These are phyloP conservation scores for Boletus pseudopeckii DNA, from an alignment of 768 basidiomycete species.

Conservation along the genomic window DNA sequence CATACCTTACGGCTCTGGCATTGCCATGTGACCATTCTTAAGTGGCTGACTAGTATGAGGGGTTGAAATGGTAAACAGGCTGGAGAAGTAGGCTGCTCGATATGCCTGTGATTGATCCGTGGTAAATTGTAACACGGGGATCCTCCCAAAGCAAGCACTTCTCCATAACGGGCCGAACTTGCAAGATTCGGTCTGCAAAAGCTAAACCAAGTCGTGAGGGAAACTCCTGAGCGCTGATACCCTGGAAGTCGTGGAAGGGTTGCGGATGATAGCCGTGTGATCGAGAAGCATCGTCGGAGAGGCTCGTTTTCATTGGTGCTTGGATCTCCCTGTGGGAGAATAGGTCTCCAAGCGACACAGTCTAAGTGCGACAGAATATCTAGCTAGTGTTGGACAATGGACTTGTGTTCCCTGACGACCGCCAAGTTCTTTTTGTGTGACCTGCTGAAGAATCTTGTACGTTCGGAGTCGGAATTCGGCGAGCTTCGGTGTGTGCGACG, in stretches of 20 bases:
- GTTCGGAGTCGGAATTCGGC: conserved; percentile 25
- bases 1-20: background rate
- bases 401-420: conserved; percentile 4
- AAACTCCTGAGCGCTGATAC: background rate
- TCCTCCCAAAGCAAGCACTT: background rate
- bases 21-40: background rate
- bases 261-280: background rate
- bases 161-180: background rate
- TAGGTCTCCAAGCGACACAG: background rate
- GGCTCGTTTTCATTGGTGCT: background rate
- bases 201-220: background rate
- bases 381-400: too few species aligned
- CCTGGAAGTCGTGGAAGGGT: background rate
- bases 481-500: background rate
- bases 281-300: background rate
- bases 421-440: background rate
- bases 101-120: background rate
- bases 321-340: background rate
- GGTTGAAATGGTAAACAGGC: background rate
- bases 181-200: background rate
- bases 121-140: background rate
- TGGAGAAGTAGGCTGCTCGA: background rate
- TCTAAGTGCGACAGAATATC: background rate
- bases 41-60: background rate
- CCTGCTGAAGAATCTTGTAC: background rate